Percentiles rank a stretch among this genome's conserved stretches.
These are phyloP conservation scores for Syzygium oleosum DNA, from an alignment of 345 rosid genomes.

Conservation along the genomic window DNA sequence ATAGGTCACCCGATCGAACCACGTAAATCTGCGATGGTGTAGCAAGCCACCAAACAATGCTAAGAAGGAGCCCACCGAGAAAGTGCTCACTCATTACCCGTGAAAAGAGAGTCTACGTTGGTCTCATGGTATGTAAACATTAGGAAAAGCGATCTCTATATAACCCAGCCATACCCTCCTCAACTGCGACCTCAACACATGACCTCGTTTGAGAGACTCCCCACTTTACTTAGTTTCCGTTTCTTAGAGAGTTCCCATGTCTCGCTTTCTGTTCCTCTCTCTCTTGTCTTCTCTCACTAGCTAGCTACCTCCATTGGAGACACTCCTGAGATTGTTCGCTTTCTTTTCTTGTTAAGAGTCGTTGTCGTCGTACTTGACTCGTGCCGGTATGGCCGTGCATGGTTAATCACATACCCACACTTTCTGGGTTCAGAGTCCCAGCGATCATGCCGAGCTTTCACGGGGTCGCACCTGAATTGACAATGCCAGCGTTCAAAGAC, in stretches of 20 bases:
- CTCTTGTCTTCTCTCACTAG: too few relatives aligned
- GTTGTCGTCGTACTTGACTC: background rate
- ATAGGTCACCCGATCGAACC: too few relatives aligned
- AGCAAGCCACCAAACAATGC: too few relatives aligned
- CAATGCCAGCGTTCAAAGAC: conserved; percentile 42
- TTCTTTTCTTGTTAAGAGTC: background rate
- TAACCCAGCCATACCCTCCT: background rate
- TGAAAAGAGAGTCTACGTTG: background rate
- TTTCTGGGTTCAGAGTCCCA: conserved; percentile 14
- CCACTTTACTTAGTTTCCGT: too few relatives aligned
- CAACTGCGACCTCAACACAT: background rate
- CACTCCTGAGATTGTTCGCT: too few relatives aligned
- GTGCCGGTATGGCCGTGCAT: background rate
- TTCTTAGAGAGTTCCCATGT: too few relatives aligned
- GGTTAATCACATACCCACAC: conserved; percentile 8
- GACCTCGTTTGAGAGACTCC: background rate
- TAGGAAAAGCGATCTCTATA: background rate
- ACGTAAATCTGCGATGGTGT: too few relatives aligned
- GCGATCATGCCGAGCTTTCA: conserved; percentile 24
- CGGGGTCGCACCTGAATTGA: conserved; percentile 20
- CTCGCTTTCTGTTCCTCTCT: too few relatives aligned
- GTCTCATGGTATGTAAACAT: background rate
- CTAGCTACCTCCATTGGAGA: too few relatives aligned
- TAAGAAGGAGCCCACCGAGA: background rate
- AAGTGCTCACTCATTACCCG: background rate